A percentile compares a stretch with the other conserved stretches of the same genome.
These are phyloP conservation scores for Oleoguttula mirabilis DNA, from an alignment of 495 filamentous ascomycete genomes.

Conservation along the genomic window DNA sequence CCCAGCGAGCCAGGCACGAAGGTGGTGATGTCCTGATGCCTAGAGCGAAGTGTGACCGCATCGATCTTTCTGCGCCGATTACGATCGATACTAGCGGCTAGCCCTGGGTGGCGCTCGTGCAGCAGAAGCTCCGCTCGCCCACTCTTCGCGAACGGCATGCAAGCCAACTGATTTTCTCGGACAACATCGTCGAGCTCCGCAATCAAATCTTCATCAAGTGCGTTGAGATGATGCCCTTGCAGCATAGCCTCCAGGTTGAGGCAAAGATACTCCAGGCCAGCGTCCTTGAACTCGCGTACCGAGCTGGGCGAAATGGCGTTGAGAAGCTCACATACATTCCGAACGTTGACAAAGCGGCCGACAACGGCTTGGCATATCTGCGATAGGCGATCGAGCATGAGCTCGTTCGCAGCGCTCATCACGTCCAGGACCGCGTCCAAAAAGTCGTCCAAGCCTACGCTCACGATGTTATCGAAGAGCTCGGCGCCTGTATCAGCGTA, in stretches of 20 bases:
- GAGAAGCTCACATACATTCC: constrained; percentile 74
- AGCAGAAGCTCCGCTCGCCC: constrained; percentile 58
- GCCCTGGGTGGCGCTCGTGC: constrained; percentile 57
- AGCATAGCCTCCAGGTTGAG: constrained; percentile 81
- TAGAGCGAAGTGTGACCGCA: constrained; percentile 44
- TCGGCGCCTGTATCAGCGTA: constrained; percentile 74
- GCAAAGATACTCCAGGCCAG: constrained; percentile 80
- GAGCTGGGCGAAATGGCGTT: constrained; percentile 73
- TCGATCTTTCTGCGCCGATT: constrained; percentile 48
- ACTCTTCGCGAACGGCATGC: constrained; percentile 61
- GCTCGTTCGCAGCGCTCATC: constrained; percentile 76
- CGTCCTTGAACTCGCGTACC: constrained; percentile 76
- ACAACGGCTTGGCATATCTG: constrained; percentile 81
- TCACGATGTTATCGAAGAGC: constrained; percentile 66
- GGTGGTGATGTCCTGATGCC: constrained; percentile 21
- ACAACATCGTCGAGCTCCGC: constrained; percentile 66
- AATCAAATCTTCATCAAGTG: constrained; percentile 75
- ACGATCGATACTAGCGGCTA: constrained; percentile 40
- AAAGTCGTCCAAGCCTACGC: constrained; percentile 64
- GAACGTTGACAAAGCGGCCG: constrained; percentile 75
- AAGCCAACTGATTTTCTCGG: constrained; percentile 65
- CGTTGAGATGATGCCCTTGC: constrained; percentile 73
- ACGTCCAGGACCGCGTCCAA: constrained; percentile 85
- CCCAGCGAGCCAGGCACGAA: constrained; percentile 30
- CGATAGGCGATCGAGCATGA: constrained; percentile 85